Evolutionary conservation across 208 protist species (phyloP), one percentile per base, ranked within the genome.

Genomic region (Novymonas esmeraldas): DNA sequence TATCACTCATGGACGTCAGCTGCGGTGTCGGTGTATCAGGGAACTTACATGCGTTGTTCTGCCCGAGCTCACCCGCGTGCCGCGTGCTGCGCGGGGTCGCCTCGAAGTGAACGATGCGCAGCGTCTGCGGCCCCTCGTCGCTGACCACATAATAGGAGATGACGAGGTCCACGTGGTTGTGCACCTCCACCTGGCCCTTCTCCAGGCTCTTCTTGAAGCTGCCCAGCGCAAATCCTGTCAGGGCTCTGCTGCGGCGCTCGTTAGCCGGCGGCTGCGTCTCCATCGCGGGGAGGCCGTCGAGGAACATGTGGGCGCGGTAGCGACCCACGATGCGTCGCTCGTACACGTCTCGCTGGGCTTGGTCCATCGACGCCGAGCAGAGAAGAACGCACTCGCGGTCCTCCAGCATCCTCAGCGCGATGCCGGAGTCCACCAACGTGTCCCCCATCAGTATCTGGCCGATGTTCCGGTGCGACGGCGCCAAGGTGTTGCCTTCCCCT

Each of bases 121-220:
- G 13, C 45, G 10, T 4, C 3, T 0, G 6, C 6, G 16, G 10
- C 5, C 31, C 75, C 3, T 3, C 4, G 3, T 48, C 49, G 42
- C 18, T 57, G 34, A 31, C 18, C 24, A 28, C 34, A 55, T 84
- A 84, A 71, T 90, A 89, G 34, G 74, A 67, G 29, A 93, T 78
- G 10, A 58, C 24, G 50, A 93, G 89, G 44, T 80, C 20, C 18
- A 89, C 41, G 69, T 90, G 81, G 49, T 93, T 93, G 72, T 89
- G 81, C 16, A 90, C 81, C 72, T 26, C 65, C 69, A 45, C 10
- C 1, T 0, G 0, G 18, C 9, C 20, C 39, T 51, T 22, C 13
- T 18, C 0, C 0, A 4, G 3, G 0, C 2, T 7, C 6, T 4
- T 1, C 0, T 13, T 44, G 22, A 46, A 10, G 48, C 64, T 42